Percentiles rank a stretch among this genome's conserved stretches.
Evolutionary conservation across 306 rosid species (phyloP).

Genomic region (Oxytropis ochrocephala): DNA sequence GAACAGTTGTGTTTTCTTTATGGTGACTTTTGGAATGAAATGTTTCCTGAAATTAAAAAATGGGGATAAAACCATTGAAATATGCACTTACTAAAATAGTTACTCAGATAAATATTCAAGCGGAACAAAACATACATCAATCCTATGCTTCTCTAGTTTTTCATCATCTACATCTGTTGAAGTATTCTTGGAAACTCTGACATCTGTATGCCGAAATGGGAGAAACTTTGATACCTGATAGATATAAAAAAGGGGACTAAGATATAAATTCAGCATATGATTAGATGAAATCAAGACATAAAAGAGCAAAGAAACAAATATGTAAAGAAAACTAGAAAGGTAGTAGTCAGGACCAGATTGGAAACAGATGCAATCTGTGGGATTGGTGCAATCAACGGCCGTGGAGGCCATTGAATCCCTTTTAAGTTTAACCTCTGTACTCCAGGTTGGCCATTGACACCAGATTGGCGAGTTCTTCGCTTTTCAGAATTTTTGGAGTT

Average conservation of each 20-base stretch:
- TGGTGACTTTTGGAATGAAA: slow-evolving; percentile 15
- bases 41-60: slow-evolving; percentile 28
- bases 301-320: background rate
- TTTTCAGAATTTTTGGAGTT: slow-evolving; percentile 22
- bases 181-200: no score
- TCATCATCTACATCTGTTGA: slow-evolving; percentile 28
- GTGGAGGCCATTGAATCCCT: slow-evolving; percentile 45
- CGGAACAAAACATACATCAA: slow-evolving; percentile 27
- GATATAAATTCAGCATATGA: slow-evolving; percentile 2
- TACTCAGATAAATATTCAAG: background rate
- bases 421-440: slow-evolving; percentile 29
- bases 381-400: slow-evolving; percentile 36
- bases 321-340: no score
- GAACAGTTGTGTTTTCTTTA: background rate
- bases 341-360: slow-evolving; percentile 43
- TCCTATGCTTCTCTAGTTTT: slow-evolving; percentile 15
- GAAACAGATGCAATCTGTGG: slow-evolving; percentile 65
- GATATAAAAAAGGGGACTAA: background rate
- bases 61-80: background rate
- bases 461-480: slow-evolving; percentile 21
- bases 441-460: slow-evolving; percentile 23
- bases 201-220: slow-evolving; percentile 21
- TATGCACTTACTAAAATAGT: background rate
- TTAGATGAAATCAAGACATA: background rate
- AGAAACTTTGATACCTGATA: slow-evolving; percentile 49